phyloP scores from a whole-genome alignment of 2,329 filamentous ascomycete genomes.

The Basipetospora sp. region DNA sequence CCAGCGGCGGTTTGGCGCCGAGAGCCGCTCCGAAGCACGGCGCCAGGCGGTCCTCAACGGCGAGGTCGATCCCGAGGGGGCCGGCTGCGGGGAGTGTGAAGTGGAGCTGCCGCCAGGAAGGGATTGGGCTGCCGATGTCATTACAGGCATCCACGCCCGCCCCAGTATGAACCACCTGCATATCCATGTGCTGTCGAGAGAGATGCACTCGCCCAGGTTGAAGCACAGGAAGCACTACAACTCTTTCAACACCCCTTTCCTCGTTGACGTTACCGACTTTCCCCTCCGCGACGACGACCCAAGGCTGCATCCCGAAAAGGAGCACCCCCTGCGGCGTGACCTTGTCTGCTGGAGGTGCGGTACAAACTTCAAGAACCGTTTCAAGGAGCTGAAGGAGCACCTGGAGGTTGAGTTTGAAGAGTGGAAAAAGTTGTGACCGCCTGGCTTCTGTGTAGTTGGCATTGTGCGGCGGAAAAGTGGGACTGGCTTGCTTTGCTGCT shows the following conservation, averaged over 20 bases:
- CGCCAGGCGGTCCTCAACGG: conserved; percentile 54
- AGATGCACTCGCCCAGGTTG: conserved; percentile 58
- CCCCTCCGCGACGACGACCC: conserved; percentile 54
- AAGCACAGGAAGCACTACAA: conserved; percentile 83
- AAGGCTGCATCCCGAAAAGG: conserved; percentile 39
- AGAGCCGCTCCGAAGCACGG: conserved; percentile 46
- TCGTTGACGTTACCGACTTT: conserved; percentile 66
- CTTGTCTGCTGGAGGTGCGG: conserved; percentile 78
- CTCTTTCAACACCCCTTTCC: conserved; percentile 74
- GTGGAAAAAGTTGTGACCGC: conserved; percentile 50
- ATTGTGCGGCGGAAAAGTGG: no score
- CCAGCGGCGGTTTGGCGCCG: conserved; percentile 48
- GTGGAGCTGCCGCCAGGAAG: conserved; percentile 53
- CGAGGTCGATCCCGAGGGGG: conserved; percentile 26
- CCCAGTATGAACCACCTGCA: conserved; percentile 90
- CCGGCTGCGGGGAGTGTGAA: conserved; percentile 3
- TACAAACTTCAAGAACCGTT: conserved; percentile 56
- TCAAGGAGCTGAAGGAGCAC: conserved; percentile 61
- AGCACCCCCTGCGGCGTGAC: conserved; percentile 47
- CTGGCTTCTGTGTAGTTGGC: no score
- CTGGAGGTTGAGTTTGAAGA: conserved; percentile 56
- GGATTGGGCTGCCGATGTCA: conserved; percentile 64
- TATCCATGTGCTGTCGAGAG: conserved; percentile 70
- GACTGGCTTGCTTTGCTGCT: no score
- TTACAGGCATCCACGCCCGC: conserved; percentile 67